Evolutionary conservation across 192 early-diverging fungal genomes (phyloP), one percentile per base, ranked within the genome.

Genomic region (Coemansia sp.): DNA sequence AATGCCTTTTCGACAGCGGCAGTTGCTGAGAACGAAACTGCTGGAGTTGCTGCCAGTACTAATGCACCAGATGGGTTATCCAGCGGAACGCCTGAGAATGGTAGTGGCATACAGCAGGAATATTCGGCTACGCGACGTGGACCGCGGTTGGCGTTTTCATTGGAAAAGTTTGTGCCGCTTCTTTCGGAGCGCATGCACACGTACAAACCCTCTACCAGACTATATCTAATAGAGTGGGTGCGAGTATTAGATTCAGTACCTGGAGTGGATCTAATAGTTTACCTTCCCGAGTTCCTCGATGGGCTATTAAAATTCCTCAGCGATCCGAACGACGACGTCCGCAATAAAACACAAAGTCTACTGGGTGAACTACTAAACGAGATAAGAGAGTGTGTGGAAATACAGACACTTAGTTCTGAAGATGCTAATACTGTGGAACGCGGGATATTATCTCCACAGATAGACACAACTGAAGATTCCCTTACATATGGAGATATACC

Each of bases 161-260:
- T 99, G 26, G 88, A 92, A 0, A 80, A 88, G 21, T 99, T 99
- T 69, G 94, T 99, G 63, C 96, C 95, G 22, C 84, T 99, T 22
- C 78, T 99, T 1, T 71, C 89, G 4, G 94, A 98, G 67, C 91
- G 98, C 23, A 91, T 98, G 69, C 88, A 94, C 67, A 90, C 90
- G 7, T 83, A 93, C 62, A 95, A 95, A 71, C 91, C 96, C 4
- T 88, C 86, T 55, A 91, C 94, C 9, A 85, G 98, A 7, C 88
- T 92, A 47, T 99, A 93, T 67, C 83, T 99, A 5, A 92, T 99
- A 7, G 90, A 94, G 49, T 99, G 98, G 93, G 92, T 99, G 44
- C 83, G 84, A 8, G 89, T 96, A 0, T 73, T 99, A 34, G 92
- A 97, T 65, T 90, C 93, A 0, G 90, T 98, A 19, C 98, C 96